Evolutionary conservation across 345 rosid genomes (phyloP), one percentile per base, ranked within the genome.

Genomic region (Salix arbutifolia): DNA sequence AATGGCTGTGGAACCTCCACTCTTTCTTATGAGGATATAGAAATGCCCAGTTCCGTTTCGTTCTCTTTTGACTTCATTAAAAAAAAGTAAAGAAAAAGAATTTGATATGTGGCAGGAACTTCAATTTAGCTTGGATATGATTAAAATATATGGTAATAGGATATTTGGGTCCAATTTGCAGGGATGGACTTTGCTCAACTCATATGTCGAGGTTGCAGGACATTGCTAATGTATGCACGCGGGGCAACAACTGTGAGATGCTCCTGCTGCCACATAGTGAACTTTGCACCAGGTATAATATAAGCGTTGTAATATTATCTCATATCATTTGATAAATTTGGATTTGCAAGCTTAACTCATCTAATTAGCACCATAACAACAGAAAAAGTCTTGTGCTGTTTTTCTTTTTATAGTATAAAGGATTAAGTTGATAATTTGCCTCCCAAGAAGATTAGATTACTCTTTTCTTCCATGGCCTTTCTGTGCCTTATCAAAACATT

Each of bases 221-320:
- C 98, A 65, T 85, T 88, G 89, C 92, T 96, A 69, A 91, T 94
- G 97, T 90, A 94, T 78, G 25, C 97, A 1, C 93, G 89, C 77
- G 94, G 91, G 26, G 98, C 98, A 70, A 79, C 84, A 58, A 92
- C 94, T 81, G 98, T 96, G 73, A 88, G 97, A 88, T 96, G 99
- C 85, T 92, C 98, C 79, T 96, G 99, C 80, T 96, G 99, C 81
- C 91, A 92, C 76, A 91, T 92, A 37, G 83, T 91, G 58, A 96
- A 86, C 86, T 88, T 83, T 79, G 94, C 89, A 18, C 92, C 93
- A 84, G 93, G 92, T 91, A 87, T 67, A 21, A 25, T 28, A 17
- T 26, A 23, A 64, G 31, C 64, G 37, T 40, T 65, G 37, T 79
- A 61, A 21, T 17, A 14, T 18, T 69, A 19, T 48, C 65, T n/a